Evolutionary conservation across 1,284 basidiomycete genomes (phyloP).

Genomic region (Melampsora abietis-canadensis): DNA sequence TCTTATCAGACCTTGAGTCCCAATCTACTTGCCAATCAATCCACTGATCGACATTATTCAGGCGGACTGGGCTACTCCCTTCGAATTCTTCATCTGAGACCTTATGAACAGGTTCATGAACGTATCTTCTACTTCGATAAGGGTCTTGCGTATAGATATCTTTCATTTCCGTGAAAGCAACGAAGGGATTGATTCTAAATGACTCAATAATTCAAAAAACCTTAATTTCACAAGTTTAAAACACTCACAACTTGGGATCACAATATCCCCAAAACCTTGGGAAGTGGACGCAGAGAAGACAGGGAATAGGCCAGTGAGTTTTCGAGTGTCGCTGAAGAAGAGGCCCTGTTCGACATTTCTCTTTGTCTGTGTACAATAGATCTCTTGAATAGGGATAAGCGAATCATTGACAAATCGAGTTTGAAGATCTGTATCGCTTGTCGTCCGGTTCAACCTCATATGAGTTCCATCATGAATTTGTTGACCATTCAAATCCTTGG

Average conservation of each 20-base stretch:
- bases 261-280: slow-evolving; percentile 36
- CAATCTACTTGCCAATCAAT: slow-evolving; percentile 27
- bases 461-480: neutral
- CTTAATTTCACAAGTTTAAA: neutral
- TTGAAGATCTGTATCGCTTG: neutral
- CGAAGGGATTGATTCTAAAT: neutral
- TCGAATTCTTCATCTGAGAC: slow-evolving; percentile 18
- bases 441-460: neutral
- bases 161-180: neutral
- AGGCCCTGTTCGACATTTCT: slow-evolving; percentile 24
- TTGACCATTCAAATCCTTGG: neutral
- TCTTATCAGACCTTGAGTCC: slow-evolving; percentile 9
- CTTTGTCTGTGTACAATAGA: slow-evolving; percentile 14
- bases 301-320: slow-evolving; percentile 22
- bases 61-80: neutral
- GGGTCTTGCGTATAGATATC: slow-evolving; percentile 35
- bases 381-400: slow-evolving; percentile 16
- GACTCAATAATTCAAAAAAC: neutral
- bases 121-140: slow-evolving; percentile 26
- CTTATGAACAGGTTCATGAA: slow-evolving; percentile 24
- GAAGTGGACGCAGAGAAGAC: slow-evolving; percentile 39
- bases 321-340: slow-evolving; percentile 26
- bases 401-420: slow-evolving; percentile 13
- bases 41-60: slow-evolving; percentile 1
- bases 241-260: slow-evolving; percentile 29